Evolutionary conservation across 164 flowering plant genomes (phyloP), one percentile per base, ranked within the genome.

Genomic region (Protea cynaroides): DNA sequence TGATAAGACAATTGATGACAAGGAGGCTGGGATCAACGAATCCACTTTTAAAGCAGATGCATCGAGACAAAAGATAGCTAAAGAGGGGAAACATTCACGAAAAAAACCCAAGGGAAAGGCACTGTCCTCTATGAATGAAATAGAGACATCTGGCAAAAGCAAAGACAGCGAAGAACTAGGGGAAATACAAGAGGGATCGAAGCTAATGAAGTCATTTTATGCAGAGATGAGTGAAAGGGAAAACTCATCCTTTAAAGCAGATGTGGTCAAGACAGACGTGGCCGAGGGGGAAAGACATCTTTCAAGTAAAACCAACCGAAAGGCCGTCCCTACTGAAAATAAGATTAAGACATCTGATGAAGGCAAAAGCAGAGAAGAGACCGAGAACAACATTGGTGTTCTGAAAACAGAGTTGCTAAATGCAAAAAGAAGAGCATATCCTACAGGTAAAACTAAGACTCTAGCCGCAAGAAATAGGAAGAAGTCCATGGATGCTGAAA

Each of bases 401-500:
- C 67, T 61, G 68, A 69, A 46, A 23, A 52, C 58, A 49, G 25
- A 40, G 18, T 7, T 55, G 61, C 59, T n/a, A 59, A 56, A 55
- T 44, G 53, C 12, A 68, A 64, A 56, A 34, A 52, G 17, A 43
- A 25, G 38, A 51, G 38, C 29, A 24, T 24, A 47, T 19, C 58
- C 69, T 56, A 61, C 58, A 54, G 65, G 51, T 51, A 78, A 65
- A 65, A 25, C 54, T 14, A 67, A 23, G 18, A 49, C 64, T 64
- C 50, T 13, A 23, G 36, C 69, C 46, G 66, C 29, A 11, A 65
- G 40, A 21, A 71, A 65, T 59, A 56, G 56, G 13, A 68, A 72
- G 64, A 59, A 56, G 64, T 64, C 74, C 37, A 7, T 54, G 21
- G 79, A 78, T 63, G 68, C 36, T 43, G 83, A 86, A 63, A 86